Conservation (phyloP, 2,329 filamentous ascomycete genomes). For the Ophiostoma sp. region DNA sequence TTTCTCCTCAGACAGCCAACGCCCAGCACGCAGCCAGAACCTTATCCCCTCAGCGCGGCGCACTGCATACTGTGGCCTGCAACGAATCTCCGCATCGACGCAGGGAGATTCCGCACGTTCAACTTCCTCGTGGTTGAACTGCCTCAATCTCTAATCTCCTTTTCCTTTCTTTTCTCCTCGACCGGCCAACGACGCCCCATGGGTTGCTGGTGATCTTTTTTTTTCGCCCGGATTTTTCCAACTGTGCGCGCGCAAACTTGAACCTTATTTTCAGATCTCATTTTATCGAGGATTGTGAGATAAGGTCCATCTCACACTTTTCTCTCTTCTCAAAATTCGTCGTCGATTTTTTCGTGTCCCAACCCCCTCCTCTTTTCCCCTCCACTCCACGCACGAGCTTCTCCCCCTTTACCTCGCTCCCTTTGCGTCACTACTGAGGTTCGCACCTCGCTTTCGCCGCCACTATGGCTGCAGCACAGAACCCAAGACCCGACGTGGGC, state of each 20-base stretch:
- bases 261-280: background rate
- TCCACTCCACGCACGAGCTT: background rate
- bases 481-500: slow-evolving; percentile 59
- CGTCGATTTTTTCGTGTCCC: background rate
- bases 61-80: background rate
- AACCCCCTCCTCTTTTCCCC: background rate
- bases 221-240: background rate
- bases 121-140: background rate
- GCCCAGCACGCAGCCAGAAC: background rate
- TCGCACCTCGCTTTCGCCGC: slow-evolving; percentile 17
- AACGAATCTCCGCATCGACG: slow-evolving; percentile 5
- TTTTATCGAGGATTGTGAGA: background rate
- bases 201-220: background rate
- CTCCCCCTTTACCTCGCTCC: background rate
- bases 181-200: background rate
- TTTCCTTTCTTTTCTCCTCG: background rate
- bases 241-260: background rate
- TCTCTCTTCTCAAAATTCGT: background rate
- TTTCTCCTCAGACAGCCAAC: slow-evolving; percentile 3
- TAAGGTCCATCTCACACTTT: background rate
- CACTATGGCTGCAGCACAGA: slow-evolving; percentile 38
- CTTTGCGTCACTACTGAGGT: background rate
- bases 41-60: background rate
- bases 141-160: background rate
- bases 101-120: background rate